phyloP scores from a whole-genome alignment of 768 basidiomycete genomes.

The Lentinula sp. region DNA sequence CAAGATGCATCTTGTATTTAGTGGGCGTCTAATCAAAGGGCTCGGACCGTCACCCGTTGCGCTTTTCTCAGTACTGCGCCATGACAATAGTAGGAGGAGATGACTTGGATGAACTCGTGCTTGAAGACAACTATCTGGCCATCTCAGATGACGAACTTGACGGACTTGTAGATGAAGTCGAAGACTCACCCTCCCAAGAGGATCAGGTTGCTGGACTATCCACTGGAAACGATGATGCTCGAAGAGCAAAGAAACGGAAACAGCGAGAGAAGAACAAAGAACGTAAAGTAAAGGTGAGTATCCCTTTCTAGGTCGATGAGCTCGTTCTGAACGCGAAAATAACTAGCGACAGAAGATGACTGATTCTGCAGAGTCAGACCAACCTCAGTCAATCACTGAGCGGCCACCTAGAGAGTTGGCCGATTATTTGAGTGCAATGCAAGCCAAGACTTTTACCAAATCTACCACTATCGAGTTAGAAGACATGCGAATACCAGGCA shows the following conservation, averaged over 20 bases:
- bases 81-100: conserved; percentile 41
- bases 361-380: conserved; percentile 29
- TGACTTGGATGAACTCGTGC: conserved; percentile 78
- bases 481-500: conserved; percentile 76
- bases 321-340: conserved; percentile 6
- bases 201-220: neutral
- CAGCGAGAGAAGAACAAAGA: conserved; percentile 71
- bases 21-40: neutral
- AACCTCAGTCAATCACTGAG: conserved; percentile 44
- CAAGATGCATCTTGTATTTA: neutral
- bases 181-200: neutral
- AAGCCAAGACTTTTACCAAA: conserved; percentile 63
- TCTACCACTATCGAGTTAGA: conserved; percentile 74
- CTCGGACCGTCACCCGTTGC: neutral
- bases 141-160: conserved; percentile 53
- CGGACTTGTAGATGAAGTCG: conserved; percentile 1
- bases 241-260: conserved; percentile 59
- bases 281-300: conserved; percentile 58
- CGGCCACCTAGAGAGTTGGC: conserved; percentile 54
- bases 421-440: conserved; percentile 59
- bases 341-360: conserved; percentile 61
- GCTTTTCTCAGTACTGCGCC: neutral
- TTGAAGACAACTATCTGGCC: conserved; percentile 56
- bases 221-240: neutral
- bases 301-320: neutral